Conservation (phyloP, 2,329 filamentous ascomycete species). For the Fusarium euwallaceae region DNA sequence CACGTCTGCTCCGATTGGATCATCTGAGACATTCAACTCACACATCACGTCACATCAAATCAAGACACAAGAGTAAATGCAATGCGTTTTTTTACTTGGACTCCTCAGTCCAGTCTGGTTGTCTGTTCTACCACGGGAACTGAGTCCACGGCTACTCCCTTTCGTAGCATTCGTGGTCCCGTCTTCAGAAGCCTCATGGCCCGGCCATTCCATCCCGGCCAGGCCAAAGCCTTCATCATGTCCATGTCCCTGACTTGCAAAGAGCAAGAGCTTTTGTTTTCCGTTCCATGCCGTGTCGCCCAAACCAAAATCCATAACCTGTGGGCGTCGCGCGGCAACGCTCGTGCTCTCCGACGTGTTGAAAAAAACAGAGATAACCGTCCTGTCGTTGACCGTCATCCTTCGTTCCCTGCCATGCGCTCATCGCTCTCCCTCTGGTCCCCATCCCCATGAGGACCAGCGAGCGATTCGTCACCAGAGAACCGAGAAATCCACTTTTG, state of each 20-base stretch:
- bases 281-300: conserved; percentile 50
- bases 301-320: conserved; percentile 55
- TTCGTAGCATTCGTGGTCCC: conserved; percentile 43
- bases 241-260: conserved; percentile 49
- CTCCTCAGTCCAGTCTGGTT: conserved; percentile 52
- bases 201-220: conserved; percentile 41
- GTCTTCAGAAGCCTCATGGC: conserved; percentile 47
- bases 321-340: conserved; percentile 54
- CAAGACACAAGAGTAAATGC: conserved; percentile 32
- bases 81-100: conserved; percentile 50
- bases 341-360: conserved; percentile 52
- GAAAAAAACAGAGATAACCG: conserved; percentile 52
- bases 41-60: not conserved
- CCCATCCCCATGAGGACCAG: conserved; percentile 50
- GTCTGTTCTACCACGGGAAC: conserved; percentile 51
- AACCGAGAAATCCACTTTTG: conserved; percentile 77
- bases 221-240: conserved; percentile 47
- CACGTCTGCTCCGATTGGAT: not conserved
- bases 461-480: conserved; percentile 60
- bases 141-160: conserved; percentile 41
- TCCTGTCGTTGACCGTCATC: conserved; percentile 51
- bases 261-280: conserved; percentile 50
- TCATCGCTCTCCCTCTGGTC: conserved; percentile 51
- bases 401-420: conserved; percentile 50
- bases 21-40: not conserved